Conservation (phyloP, 306 rosid species). For the Inga leiocalycina region DNA sequence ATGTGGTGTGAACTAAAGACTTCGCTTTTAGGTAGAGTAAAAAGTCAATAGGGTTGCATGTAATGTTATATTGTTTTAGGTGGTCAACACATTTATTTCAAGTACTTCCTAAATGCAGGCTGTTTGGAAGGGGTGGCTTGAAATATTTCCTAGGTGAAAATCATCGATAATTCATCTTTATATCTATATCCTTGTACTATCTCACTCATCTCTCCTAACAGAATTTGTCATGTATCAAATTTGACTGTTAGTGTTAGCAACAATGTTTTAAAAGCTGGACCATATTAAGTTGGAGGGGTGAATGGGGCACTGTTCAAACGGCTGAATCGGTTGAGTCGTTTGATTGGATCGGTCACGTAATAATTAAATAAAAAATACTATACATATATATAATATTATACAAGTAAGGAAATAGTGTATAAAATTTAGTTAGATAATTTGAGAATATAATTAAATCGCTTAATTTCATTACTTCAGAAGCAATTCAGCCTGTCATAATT, state of each 20-base stretch:
- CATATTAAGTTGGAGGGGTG: no score
- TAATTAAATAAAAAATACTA: no score
- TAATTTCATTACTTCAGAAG: no score
- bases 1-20: conserved; percentile 70
- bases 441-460: no score
- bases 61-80: conserved; percentile 9
- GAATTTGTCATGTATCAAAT: neutral
- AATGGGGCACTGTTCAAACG: no score
- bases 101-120: neutral
- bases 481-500: no score
- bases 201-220: neutral
- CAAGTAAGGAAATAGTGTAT: no score
- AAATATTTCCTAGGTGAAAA: neutral
- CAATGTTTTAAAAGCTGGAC: no score
- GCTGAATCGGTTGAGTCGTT: no score
- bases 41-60: conserved; percentile 14
- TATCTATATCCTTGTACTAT: neutral
- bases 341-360: no score
- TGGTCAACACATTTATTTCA: conserved; percentile 1
- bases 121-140: neutral
- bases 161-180: neutral
- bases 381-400: no score
- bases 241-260: neutral
- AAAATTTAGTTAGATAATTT: no score
- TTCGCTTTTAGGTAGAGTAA: conserved; percentile 32